phyloP scores from a whole-genome alignment of 805 yeast genomes.

The Yamadazyma scolyti region DNA sequence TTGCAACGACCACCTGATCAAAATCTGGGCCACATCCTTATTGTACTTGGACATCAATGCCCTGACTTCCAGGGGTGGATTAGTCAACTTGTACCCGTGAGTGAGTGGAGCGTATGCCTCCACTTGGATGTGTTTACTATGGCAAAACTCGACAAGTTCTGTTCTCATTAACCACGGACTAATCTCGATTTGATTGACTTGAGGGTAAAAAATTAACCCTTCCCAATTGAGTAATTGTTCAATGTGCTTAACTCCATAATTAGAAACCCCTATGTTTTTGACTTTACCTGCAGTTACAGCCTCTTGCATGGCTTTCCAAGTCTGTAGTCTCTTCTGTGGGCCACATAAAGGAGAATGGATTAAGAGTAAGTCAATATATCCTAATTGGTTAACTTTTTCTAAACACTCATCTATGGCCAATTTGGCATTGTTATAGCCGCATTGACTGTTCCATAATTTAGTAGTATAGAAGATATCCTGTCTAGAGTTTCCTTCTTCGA shows the following conservation, averaged over 20 bases:
- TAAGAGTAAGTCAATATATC: slow-evolving; percentile 69
- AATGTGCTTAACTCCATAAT: slow-evolving; percentile 55
- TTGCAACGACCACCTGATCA: slow-evolving; percentile 48
- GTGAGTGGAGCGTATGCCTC: slow-evolving; percentile 40
- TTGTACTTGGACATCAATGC: slow-evolving; percentile 31
- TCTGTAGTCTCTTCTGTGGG: slow-evolving; percentile 39
- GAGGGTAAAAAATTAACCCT: slow-evolving; percentile 41
- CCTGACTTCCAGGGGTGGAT: slow-evolving; percentile 16
- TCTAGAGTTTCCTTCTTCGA: slow-evolving; percentile 30
- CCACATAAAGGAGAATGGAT: slow-evolving; percentile 56
- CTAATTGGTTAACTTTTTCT: slow-evolving; percentile 45
- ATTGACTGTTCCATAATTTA: slow-evolving; percentile 67
- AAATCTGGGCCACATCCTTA: slow-evolving; percentile 42
- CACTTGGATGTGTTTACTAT: slow-evolving; percentile 20
- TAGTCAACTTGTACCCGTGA: slow-evolving; percentile 28
- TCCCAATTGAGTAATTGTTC: slow-evolving; percentile 49
- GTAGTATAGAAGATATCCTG: slow-evolving; percentile 51
- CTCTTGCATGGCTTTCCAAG: slow-evolving; percentile 56
- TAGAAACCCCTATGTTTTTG: slow-evolving; percentile 60
- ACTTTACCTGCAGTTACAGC: slow-evolving; percentile 48
- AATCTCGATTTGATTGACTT: slow-evolving; percentile 47
- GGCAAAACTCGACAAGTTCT: slow-evolving; percentile 31
- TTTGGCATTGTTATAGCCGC: slow-evolving; percentile 56
- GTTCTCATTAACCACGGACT: slow-evolving; percentile 48
- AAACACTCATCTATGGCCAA: slow-evolving; percentile 57